A percentile compares a stretch with the other conserved stretches of the same genome.
Conservation (phyloP, 768 basidiomycete genomes). For the Dentipellis sp. region DNA sequence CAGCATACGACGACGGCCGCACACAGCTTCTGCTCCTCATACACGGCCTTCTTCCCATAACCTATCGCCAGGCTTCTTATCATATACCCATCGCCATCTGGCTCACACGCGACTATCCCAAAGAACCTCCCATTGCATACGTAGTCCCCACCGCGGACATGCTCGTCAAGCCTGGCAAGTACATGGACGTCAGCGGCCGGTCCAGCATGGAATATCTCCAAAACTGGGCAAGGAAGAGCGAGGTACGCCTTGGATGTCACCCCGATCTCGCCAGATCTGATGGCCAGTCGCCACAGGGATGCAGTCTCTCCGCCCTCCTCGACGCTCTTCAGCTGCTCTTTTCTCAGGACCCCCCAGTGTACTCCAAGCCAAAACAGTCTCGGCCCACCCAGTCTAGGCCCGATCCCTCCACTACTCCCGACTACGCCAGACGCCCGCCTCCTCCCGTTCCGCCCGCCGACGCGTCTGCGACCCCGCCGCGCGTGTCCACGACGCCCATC, state of each 20-base stretch:
- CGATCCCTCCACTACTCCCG: slow-evolving; percentile 9
- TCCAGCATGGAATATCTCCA: slow-evolving; percentile 61
- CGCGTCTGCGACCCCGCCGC: neutral
- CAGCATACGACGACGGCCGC: slow-evolving; percentile 92
- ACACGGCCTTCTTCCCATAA: slow-evolving; percentile 86
- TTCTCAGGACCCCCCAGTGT: slow-evolving; percentile 81
- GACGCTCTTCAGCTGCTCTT: slow-evolving; percentile 77
- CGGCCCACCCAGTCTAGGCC: slow-evolving; percentile 11
- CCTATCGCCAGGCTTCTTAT: slow-evolving; percentile 67
- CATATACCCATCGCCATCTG: slow-evolving; percentile 92
- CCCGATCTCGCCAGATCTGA: slow-evolving; percentile 12
- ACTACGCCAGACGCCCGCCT: slow-evolving; percentile 15
- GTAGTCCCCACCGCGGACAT: slow-evolving; percentile 90
- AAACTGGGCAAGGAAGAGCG: slow-evolving; percentile 75
- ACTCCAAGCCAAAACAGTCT: slow-evolving; percentile 58
- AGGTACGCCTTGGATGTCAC: slow-evolving; percentile 42
- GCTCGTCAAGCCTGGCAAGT: slow-evolving; percentile 69
- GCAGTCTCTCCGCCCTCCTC: slow-evolving; percentile 63
- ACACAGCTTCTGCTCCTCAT: slow-evolving; percentile 85
- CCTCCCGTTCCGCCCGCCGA: slow-evolving; percentile 1
- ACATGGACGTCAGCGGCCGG: slow-evolving; percentile 75
- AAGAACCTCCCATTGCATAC: slow-evolving; percentile 74
- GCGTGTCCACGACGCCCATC: neutral
- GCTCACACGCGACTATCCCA: slow-evolving; percentile 80
- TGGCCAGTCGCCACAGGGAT: slow-evolving; percentile 41